A percentile compares a stretch with the other conserved stretches of the same genome.
Evolutionary conservation across 2,329 filamentous ascomycete genomes (phyloP).

Genomic region (Talaromyces pinophilus): DNA sequence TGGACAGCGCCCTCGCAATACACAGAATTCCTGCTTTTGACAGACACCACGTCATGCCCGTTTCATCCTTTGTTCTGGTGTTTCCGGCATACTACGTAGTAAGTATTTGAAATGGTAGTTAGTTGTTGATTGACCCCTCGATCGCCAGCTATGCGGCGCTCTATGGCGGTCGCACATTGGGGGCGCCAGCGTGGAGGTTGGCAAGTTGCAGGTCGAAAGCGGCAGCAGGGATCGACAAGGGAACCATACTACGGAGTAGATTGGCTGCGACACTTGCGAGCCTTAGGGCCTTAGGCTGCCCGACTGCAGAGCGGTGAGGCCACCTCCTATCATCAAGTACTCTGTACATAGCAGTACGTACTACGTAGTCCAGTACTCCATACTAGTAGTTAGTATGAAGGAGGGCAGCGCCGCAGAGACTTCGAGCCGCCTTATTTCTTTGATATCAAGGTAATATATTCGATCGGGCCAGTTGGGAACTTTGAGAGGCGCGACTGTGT

Average conservation of each 20-base stretch:
- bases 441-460: not conserved
- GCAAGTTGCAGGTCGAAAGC: slow-evolving; percentile 13
- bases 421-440: not conserved
- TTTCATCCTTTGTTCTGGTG: not conserved
- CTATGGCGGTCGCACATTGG: slow-evolving; percentile 4
- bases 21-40: not conserved
- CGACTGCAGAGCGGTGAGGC: slow-evolving; percentile 13
- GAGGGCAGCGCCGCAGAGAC: not conserved
- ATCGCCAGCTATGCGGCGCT: not conserved
- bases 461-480: not conserved
- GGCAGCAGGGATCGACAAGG: slow-evolving; percentile 13
- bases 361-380: not conserved
- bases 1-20: not conserved
- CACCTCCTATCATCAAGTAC: not conserved
- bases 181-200: slow-evolving; percentile 1
- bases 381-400: not conserved
- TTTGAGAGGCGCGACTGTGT: not conserved
- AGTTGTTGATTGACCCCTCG: not conserved
- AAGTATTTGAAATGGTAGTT: not conserved
- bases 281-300: not conserved
- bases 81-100: not conserved
- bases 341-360: not conserved
- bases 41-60: not conserved
- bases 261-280: slow-evolving; percentile 7
- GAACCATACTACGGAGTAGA: not conserved